phyloP scores from a whole-genome alignment of 495 filamentous ascomycete species.

The Lophiotrema nucula region DNA sequence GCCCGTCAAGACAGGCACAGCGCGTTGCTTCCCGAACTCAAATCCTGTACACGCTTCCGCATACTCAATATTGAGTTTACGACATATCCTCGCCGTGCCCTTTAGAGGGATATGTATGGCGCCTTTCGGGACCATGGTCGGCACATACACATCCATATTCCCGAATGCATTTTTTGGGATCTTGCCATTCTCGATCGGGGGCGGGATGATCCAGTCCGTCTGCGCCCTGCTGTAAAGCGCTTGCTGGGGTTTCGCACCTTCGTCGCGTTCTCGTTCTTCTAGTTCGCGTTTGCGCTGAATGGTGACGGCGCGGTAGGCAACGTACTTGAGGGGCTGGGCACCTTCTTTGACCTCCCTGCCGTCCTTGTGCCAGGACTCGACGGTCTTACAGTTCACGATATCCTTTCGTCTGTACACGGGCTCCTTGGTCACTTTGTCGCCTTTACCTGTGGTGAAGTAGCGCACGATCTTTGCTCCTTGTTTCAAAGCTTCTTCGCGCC shows the following conservation, averaged over 20 bases:
- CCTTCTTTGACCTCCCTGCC: constrained; percentile 71
- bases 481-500: constrained; percentile 84
- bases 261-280: constrained; percentile 73
- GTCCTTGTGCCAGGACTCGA: constrained; percentile 97
- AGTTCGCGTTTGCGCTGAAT: constrained; percentile 85
- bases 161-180: constrained; percentile 95
- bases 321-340: constrained; percentile 74
- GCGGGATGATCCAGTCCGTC: constrained; percentile 90
- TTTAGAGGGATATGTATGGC: constrained; percentile 80
- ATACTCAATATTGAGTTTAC: constrained; percentile 78
- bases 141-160: constrained; percentile 94
- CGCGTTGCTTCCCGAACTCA: constrained; percentile 91
- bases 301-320: constrained; percentile 88
- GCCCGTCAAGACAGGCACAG: constrained; percentile 85
- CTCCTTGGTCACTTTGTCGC: constrained; percentile 65
- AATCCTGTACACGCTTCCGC: constrained; percentile 96
- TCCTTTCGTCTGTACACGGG: constrained; percentile 79
- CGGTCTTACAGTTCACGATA: constrained; percentile 80
- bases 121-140: constrained; percentile 84
- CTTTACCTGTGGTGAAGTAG: constrained; percentile 68
- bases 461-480: constrained; percentile 69
- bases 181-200: constrained; percentile 73
- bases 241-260: constrained; percentile 80
- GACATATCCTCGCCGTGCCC: constrained; percentile 75
- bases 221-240: constrained; percentile 82